Conservation (phyloP, 768 basidiomycete genomes). For the Strobilomyces dryophilus region DNA sequence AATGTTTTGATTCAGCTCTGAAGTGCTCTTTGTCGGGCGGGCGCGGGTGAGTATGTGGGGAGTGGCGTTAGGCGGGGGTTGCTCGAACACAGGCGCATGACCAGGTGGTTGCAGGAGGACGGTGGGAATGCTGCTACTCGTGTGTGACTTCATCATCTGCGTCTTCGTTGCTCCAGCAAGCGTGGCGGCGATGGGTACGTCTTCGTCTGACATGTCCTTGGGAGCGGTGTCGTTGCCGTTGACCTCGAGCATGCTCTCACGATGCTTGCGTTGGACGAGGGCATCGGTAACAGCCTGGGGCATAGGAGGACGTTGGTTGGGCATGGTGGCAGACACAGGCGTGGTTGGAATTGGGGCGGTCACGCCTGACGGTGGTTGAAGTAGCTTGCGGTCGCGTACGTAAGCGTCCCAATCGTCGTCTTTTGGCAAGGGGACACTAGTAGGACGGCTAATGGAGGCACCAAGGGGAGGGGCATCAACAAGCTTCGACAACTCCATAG, state of each 20-base stretch:
- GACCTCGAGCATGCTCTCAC: constrained; percentile 62
- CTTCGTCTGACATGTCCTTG: constrained; percentile 34
- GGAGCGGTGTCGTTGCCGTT: constrained; percentile 29
- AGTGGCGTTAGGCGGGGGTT: constrained; percentile 12
- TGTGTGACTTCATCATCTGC: constrained; percentile 20
- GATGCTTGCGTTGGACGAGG: constrained; percentile 61
- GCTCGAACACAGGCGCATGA: constrained; percentile 26
- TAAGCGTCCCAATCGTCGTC: constrained; percentile 87
- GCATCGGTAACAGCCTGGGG: constrained; percentile 76
- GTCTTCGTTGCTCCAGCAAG: constrained; percentile 8
- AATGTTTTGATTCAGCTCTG: constrained; percentile 25
- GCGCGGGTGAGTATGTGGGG: constrained; percentile 24
- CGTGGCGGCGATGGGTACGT: constrained; percentile 28
- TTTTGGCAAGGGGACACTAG: constrained; percentile 58
- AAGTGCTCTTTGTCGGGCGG: constrained; percentile 15
- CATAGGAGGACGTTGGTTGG: constrained; percentile 46
- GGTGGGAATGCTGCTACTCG: constrained; percentile 22
- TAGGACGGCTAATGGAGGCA: constrained; percentile 61
- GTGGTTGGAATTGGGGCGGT: constrained; percentile 75
- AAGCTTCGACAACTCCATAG: constrained; percentile 61
- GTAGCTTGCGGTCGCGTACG: constrained; percentile 75
- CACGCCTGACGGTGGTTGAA: constrained; percentile 79
- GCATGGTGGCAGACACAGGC: constrained; percentile 34
- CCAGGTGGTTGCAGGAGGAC: constrained; percentile 30
- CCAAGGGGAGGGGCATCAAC: constrained; percentile 41